A percentile compares a stretch with the other conserved stretches of the same genome.
Conservation (phyloP, 805 yeast genomes). For the Myxozyma neglecta region DNA sequence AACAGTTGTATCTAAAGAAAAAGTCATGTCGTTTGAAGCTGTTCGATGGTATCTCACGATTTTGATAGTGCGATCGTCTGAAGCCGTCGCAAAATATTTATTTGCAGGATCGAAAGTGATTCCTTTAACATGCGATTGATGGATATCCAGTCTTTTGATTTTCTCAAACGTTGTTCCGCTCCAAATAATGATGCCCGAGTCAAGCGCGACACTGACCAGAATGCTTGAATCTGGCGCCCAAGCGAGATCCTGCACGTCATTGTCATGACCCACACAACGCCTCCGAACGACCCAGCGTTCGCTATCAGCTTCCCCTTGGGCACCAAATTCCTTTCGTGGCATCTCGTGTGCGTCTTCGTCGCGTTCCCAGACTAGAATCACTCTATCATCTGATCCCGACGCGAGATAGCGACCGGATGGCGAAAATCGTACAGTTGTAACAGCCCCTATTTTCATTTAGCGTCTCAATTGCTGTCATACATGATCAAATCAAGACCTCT, state of each 20-base stretch:
- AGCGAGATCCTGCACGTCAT: constrained; percentile 95
- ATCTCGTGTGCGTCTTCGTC: constrained; percentile 59
- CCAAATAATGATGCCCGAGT: constrained; percentile 91
- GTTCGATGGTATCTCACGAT: constrained; percentile 81
- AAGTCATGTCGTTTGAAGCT: constrained; percentile 66
- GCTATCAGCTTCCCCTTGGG: constrained; percentile 57
- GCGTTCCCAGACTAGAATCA: constrained; percentile 86
- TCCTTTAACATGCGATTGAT: constrained; percentile 94
- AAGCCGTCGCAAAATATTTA: constrained; percentile 94
- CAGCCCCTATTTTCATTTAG: constrained; percentile 49
- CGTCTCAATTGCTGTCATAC: background rate
- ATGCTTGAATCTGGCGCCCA: constrained; percentile 96
- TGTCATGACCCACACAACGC: constrained; percentile 93
- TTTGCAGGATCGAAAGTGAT: constrained; percentile 97
- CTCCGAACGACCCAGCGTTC: constrained; percentile 96
- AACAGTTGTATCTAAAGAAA: constrained; percentile 81
- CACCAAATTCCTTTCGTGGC: constrained; percentile 66
- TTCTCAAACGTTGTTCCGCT: constrained; percentile 78
- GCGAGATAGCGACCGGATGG: constrained; percentile 91
- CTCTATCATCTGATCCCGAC: constrained; percentile 92
- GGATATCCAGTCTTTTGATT: constrained; percentile 84
- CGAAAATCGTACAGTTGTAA: constrained; percentile 87
- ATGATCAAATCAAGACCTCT: background rate
- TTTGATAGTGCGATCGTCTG: constrained; percentile 90
- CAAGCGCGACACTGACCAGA: constrained; percentile 90